A percentile compares a stretch with the other conserved stretches of the same genome.
Conservation (phyloP, 495 filamentous ascomycete genomes). For the Penicillium turbatum region DNA sequence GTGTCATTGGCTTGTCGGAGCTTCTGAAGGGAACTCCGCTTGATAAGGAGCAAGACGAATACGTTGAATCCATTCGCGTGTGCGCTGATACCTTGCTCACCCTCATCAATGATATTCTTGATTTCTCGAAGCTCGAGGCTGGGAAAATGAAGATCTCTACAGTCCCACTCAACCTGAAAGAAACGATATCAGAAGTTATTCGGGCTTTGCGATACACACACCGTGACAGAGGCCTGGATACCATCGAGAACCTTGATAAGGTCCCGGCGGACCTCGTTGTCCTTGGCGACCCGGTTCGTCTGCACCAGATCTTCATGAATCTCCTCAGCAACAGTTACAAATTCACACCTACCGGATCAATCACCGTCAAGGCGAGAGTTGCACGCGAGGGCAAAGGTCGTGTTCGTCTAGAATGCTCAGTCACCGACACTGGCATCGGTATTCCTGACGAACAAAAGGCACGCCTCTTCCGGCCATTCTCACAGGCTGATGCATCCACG, state of each 20-base stretch:
- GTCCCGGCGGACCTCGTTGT: slow-evolving; percentile 73
- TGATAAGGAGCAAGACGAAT: slow-evolving; percentile 78
- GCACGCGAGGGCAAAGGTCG: slow-evolving; percentile 64
- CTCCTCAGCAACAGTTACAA: slow-evolving; percentile 91
- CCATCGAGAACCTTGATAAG: slow-evolving; percentile 61
- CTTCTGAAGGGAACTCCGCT: slow-evolving; percentile 73
- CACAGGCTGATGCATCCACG: slow-evolving; percentile 82
- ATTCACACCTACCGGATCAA: slow-evolving; percentile 81
- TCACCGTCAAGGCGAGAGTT: slow-evolving; percentile 70
- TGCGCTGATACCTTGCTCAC: slow-evolving; percentile 88
- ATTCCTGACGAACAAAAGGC: slow-evolving; percentile 75
- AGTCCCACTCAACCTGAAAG: slow-evolving; percentile 76
- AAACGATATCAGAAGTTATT: slow-evolving; percentile 84
- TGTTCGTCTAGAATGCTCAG: slow-evolving; percentile 74
- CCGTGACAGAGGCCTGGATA: slow-evolving; percentile 68
- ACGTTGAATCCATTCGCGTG: slow-evolving; percentile 86
- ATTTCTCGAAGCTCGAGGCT: slow-evolving; percentile 90
- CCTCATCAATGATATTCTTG: slow-evolving; percentile 91
- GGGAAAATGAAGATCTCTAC: slow-evolving; percentile 93
- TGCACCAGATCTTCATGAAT: slow-evolving; percentile 92
- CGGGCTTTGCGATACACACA: slow-evolving; percentile 83
- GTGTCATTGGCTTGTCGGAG: slow-evolving; percentile 87
- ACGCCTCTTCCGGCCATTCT: slow-evolving; percentile 86
- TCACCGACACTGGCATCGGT: slow-evolving; percentile 88
- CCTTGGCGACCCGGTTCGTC: slow-evolving; percentile 80